Percentiles rank a stretch among this genome's conserved stretches.
Conservation (phyloP, 345 rosid species). For the Clarkia xantiana region DNA sequence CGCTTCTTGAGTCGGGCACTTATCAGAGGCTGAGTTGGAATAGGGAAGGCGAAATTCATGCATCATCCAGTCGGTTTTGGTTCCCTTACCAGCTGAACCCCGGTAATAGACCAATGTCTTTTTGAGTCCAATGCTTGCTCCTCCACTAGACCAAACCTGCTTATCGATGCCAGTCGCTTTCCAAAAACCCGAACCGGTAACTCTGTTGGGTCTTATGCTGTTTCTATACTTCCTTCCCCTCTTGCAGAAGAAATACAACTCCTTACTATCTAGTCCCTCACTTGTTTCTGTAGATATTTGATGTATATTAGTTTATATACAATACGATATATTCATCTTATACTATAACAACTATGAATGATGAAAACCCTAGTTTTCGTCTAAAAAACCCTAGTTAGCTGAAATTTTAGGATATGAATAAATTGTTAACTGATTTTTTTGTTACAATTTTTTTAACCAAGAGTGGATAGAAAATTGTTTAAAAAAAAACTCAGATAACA, state of each 20-base stretch:
- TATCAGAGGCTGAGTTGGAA: slow-evolving; percentile 9
- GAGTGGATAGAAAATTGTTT: too few relatives aligned
- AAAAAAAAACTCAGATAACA: too few relatives aligned
- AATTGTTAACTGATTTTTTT: too few relatives aligned
- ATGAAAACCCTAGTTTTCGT: too few relatives aligned
- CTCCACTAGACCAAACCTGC: slow-evolving; percentile 30
- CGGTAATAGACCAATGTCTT: slow-evolving; percentile 83
- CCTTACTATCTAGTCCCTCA: slow-evolving; percentile 30
- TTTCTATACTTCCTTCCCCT: slow-evolving; percentile 86
- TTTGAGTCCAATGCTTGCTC: slow-evolving; percentile 60
- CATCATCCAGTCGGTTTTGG: slow-evolving; percentile 99
- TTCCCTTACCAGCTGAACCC: slow-evolving; percentile 88
- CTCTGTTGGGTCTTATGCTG: slow-evolving; percentile 87
- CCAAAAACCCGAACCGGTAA: slow-evolving; percentile 93
- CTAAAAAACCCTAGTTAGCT: too few relatives aligned
- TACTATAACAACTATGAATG: too few relatives aligned
- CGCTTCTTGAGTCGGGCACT: slow-evolving; percentile 31
- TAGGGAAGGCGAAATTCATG: slow-evolving; percentile 85
- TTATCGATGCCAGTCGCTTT: slow-evolving; percentile 96
- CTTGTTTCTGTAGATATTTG: slow-evolving; percentile 17
- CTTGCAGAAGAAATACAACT: slow-evolving; percentile 73
- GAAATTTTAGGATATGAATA: too few relatives aligned
- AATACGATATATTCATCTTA: too few relatives aligned
- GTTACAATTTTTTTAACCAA: too few relatives aligned
- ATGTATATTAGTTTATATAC: too few relatives aligned